Conservation (phyloP, 306 rosid species). For the Nissolia schottii region DNA sequence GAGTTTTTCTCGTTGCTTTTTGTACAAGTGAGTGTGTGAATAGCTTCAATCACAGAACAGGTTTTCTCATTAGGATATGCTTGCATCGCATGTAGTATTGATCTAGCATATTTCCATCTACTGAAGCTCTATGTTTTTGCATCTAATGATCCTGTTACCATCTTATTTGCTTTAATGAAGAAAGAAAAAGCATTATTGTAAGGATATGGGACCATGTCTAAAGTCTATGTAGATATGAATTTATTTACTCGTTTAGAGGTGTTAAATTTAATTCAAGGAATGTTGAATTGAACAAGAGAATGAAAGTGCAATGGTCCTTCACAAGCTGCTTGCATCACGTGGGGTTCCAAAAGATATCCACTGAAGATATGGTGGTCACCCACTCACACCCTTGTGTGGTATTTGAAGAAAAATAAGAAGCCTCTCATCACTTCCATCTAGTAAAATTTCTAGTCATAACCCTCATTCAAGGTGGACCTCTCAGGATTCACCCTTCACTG, state of each 20-base stretch:
- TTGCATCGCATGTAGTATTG: not conserved
- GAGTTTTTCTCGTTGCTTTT: not conserved
- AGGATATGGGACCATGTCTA: not conserved
- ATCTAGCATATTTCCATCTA: not conserved
- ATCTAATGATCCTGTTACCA: not conserved
- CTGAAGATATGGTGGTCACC: conserved; percentile 10
- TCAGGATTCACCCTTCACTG: conserved; percentile 53
- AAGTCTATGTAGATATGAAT: conserved; percentile 43
- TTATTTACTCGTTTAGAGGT: conserved; percentile 38
- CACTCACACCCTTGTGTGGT: not conserved
- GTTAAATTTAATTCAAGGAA: conserved; percentile 47
- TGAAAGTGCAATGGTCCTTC: conserved; percentile 42
- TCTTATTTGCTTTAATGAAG: not conserved
- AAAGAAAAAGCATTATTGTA: not conserved
- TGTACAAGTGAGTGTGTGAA: not conserved
- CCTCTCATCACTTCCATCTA: conserved; percentile 24
- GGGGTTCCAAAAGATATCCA: conserved; percentile 14
- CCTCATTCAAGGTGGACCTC: conserved; percentile 41
- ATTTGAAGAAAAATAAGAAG: conserved; percentile 24
- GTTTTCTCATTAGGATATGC: not conserved
- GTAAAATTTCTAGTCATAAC: conserved; percentile 40
- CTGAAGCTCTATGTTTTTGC: not conserved
- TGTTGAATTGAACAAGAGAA: too few relatives aligned
- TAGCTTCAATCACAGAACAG: not conserved
- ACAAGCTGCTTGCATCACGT: conserved; percentile 26